Base-by-base conservation (phyloP, 306 rosid genomes). In the Psophocarpus tetragonolobus region DNA sequence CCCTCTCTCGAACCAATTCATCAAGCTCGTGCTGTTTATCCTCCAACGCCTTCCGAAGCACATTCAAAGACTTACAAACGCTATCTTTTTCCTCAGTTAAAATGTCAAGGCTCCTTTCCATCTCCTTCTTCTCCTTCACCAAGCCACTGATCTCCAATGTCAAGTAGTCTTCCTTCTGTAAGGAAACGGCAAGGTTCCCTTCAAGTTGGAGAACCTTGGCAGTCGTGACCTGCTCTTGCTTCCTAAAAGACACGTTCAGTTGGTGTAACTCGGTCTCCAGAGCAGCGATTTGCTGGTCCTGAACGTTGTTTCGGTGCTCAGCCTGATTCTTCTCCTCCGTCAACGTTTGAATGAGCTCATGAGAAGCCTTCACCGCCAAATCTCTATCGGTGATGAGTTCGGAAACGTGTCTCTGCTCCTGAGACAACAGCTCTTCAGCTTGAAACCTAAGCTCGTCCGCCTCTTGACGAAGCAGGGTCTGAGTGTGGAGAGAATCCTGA, bases 191-290 rank as follows among this genome's bases (percentile, higher is more conserved):
- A 51, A 83, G 80, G n/a, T 27, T 79, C 67, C 3, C 83, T 47
- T 81, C 92, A 72, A 85, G 56, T 30, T 81, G 83, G 3, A 1
- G 9, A 77, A 87, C 63, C 35, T 29, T 82, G 4, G 4, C n/a
- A 1, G 74, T 74, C 86, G 84, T 26, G 17, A 4, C 3, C 56
- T 48, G 56, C 79, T 81, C 82, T 47, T 88, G 86, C 6, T 17
- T 26, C 83, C 39, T 56, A 3, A 77, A 62, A 36, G n/a, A 8
- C 73, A 75, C 84, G 4, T 51, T 74, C 73, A 85, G 69, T 3
- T 78, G 57, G 68, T 29, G 75, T 74, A 81, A 23, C 74, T 92
- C 92, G 2, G 29, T 75, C 36, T 80, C 88, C 66, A 92, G 85
- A 14, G 13, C 57, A 14, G 18, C 33, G 26, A 83, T 53, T 77